Conservation (phyloP, 1,284 basidiomycete species). For the Ceratobasidium sp. region DNA sequence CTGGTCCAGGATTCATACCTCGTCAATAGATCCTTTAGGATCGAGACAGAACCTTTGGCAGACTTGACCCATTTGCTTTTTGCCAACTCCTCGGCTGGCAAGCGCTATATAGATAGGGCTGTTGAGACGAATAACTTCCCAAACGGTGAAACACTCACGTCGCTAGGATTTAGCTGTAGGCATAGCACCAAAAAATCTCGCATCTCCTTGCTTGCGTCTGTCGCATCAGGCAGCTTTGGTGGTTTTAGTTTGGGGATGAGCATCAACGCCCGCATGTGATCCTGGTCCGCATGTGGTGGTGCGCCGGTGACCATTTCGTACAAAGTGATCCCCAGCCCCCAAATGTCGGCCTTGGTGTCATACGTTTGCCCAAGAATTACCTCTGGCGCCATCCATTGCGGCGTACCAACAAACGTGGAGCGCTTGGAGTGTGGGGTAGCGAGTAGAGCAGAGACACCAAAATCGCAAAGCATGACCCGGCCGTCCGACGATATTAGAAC, state of each 20-base stretch:
- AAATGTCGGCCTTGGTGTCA: constrained; percentile 96
- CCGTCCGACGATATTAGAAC: constrained; percentile 88
- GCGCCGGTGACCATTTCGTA: constrained; percentile 97
- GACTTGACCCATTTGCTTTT: constrained; percentile 96
- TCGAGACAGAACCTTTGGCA: constrained; percentile 75
- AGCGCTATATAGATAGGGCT: constrained; percentile 66
- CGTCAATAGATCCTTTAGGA: constrained; percentile 87
- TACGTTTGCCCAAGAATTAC: constrained; percentile 92
- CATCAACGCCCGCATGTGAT: constrained; percentile 90
- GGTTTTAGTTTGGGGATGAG: constrained; percentile 91
- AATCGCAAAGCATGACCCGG: constrained; percentile 95
- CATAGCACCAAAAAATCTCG: constrained; percentile 90
- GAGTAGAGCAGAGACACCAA: constrained; percentile 95
- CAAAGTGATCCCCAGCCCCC: constrained; percentile 95
- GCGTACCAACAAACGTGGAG: constrained; percentile 95
- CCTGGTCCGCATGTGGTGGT: constrained; percentile 88
- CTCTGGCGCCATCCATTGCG: constrained; percentile 99
- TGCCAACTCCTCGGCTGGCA: constrained; percentile 88
- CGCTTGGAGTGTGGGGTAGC: constrained; percentile 90
- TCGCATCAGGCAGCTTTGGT: constrained; percentile 78
- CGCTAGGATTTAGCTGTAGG: constrained; percentile 84
- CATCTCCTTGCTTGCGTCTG: constrained; percentile 85
- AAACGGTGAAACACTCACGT: constrained; percentile 65
- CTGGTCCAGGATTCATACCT: constrained; percentile 84
- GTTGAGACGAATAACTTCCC: background rate